phyloP scores from a whole-genome alignment of 148 eudicot genomes.

The Spergularia bocconei region DNA sequence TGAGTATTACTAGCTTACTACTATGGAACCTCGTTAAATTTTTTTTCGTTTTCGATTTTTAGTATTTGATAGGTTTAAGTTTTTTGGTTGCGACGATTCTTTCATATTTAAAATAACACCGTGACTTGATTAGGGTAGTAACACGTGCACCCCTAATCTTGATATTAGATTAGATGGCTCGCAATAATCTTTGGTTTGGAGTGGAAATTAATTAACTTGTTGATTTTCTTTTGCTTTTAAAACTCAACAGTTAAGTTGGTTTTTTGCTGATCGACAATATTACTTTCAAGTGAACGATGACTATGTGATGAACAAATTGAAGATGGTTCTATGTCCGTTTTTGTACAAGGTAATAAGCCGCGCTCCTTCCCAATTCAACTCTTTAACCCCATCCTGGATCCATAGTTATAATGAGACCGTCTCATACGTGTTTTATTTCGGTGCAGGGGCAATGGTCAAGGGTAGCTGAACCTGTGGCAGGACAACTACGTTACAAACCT shows the following conservation, averaged over 20 bases:
- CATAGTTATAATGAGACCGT: neutral
- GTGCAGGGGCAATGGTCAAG: slow-evolving; percentile 92
- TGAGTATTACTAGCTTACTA: too few relatives aligned
- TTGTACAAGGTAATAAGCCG: slow-evolving; percentile 81
- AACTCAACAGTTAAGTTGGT: slow-evolving; percentile 70
- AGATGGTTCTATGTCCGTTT: slow-evolving; percentile 88
- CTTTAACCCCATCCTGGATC: too few relatives aligned
- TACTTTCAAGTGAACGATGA: slow-evolving; percentile 98
- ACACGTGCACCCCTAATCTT: too few relatives aligned
- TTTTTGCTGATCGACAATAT: slow-evolving; percentile 86
- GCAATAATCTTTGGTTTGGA: neutral
- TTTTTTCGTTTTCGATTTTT: too few relatives aligned
- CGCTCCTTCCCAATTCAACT: too few relatives aligned
- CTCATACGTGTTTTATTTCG: neutral
- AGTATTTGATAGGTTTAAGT: too few relatives aligned
- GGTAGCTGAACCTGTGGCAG: slow-evolving; percentile 93
- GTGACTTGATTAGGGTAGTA: too few relatives aligned
- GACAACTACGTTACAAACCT: slow-evolving; percentile 89
- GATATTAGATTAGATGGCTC: too few relatives aligned
- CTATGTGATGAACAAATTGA: slow-evolving; percentile 91
- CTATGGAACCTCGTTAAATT: too few relatives aligned
- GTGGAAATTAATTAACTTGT: neutral
- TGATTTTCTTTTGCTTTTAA: neutral
- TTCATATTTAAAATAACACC: too few relatives aligned
- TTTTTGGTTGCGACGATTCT: too few relatives aligned